Percentiles rank a stretch among this genome's conserved stretches.
These are phyloP conservation scores for Penicillium herquei DNA, from an alignment of 495 filamentous ascomycete genomes.

Conservation along the genomic window DNA sequence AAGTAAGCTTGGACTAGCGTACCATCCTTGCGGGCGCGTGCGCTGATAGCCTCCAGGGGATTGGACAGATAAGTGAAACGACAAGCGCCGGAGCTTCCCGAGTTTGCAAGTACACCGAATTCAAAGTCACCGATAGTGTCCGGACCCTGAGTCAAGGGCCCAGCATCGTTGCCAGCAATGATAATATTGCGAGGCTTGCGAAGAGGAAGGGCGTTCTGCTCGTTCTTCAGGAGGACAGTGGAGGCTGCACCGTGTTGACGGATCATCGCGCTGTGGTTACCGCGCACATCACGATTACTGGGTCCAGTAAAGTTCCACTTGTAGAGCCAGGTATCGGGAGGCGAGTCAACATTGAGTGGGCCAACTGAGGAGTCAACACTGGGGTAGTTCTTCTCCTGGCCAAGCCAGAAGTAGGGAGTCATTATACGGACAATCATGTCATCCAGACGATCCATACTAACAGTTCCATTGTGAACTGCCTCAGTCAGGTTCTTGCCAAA, in stretches of 20 bases:
- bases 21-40: conserved; percentile 49
- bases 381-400: conserved; percentile 48
- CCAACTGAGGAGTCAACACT: conserved; percentile 41
- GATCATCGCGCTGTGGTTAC: conserved; percentile 50
- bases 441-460: conserved; percentile 57
- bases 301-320: conserved; percentile 53
- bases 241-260: conserved; percentile 57
- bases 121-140: conserved; percentile 46
- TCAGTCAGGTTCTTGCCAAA: conserved; percentile 44
- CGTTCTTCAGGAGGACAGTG: conserved; percentile 64
- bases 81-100: conserved; percentile 58
- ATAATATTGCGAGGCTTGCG: conserved; percentile 47
- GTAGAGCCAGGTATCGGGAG: conserved; percentile 53
- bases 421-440: conserved; percentile 53
- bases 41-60: conserved; percentile 59
- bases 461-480: conserved; percentile 53
- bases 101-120: conserved; percentile 56
- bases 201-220: conserved; percentile 52
- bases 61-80: conserved; percentile 51
- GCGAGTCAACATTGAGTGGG: conserved; percentile 72
- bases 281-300: conserved; percentile 50
- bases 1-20: conserved; percentile 42
- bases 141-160: conserved; percentile 46
- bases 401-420: conserved; percentile 51
- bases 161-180: conserved; percentile 64